Conservation (phyloP, 441 rosid genomes). For the Gossypium davidsonii region DNA sequence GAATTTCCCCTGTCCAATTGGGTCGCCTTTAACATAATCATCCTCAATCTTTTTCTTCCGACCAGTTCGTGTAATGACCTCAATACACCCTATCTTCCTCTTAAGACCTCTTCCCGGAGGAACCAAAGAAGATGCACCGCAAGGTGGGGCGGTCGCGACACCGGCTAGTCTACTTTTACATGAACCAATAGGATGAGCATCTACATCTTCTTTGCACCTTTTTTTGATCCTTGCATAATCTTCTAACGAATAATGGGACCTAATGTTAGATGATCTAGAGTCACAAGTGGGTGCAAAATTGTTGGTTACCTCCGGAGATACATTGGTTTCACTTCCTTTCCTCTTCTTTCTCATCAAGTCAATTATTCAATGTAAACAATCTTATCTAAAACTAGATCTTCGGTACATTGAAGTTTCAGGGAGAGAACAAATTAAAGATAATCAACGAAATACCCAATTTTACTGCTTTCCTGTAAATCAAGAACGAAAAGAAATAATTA, state of each 20-base stretch:
- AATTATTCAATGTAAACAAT: neutral
- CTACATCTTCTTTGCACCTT: neutral
- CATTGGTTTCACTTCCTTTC: neutral
- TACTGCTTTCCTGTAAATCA: constrained; percentile 16
- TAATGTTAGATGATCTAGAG: neutral
- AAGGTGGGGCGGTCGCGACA: neutral
- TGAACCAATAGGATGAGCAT: neutral
- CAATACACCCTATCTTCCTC: neutral
- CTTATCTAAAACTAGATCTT: neutral
- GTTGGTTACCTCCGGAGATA: neutral
- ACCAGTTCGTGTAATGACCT: neutral
- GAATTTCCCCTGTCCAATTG: neutral
- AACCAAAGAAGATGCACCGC: neutral
- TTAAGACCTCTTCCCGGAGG: neutral
- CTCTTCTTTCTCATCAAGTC: neutral
- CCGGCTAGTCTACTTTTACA: neutral
- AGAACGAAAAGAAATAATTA: neutral
- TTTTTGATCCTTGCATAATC: neutral
- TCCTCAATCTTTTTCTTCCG: neutral
- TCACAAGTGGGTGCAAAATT: neutral
- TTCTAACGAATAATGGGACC: neutral
- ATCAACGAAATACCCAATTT: constrained; percentile 9
- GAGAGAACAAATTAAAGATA: neutral
- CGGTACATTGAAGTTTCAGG: neutral
- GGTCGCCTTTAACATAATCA: neutral